Conservation (phyloP, 2,329 filamentous ascomycete genomes). For the Trichophyton verrucosum region DNA sequence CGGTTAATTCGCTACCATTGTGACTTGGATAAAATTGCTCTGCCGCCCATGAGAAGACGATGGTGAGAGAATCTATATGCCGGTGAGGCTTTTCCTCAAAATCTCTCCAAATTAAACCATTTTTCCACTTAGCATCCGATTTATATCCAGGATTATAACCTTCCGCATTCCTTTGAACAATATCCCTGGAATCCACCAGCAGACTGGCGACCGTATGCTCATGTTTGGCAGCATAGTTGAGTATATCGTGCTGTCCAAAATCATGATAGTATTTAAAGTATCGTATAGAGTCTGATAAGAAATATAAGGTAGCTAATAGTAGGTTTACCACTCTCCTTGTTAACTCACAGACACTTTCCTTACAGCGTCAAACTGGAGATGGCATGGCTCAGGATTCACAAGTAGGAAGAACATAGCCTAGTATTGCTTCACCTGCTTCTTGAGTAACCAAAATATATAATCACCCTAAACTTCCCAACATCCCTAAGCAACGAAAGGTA, state of each 20-base stretch:
- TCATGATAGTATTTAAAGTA: neutral
- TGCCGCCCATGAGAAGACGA: conserved; percentile 15
- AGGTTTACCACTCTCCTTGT: neutral
- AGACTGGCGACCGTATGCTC: conserved; percentile 11
- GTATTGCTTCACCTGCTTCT: neutral
- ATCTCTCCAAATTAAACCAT: conserved; percentile 18
- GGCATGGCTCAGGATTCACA: neutral
- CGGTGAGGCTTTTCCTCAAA: conserved; percentile 16
- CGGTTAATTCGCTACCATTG: conserved; percentile 14
- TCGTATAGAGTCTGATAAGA: neutral
- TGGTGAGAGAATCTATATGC: conserved; percentile 22
- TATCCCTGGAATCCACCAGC: conserved; percentile 39
- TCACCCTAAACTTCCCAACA: neutral
- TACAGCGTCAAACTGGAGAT: neutral
- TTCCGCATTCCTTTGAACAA: conserved; percentile 18
- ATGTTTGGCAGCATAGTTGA: neutral
- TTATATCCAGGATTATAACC: conserved; percentile 17
- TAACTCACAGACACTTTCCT: neutral
- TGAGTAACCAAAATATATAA: neutral
- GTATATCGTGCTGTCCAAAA: neutral
- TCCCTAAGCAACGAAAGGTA: neutral
- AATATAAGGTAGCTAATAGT: neutral
- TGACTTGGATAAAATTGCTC: conserved; percentile 18
- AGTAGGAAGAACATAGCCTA: neutral
- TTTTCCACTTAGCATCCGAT: conserved; percentile 22